Base-by-base conservation (phyloP, 805 yeast genomes). In the Ascoidea tarda region DNA sequence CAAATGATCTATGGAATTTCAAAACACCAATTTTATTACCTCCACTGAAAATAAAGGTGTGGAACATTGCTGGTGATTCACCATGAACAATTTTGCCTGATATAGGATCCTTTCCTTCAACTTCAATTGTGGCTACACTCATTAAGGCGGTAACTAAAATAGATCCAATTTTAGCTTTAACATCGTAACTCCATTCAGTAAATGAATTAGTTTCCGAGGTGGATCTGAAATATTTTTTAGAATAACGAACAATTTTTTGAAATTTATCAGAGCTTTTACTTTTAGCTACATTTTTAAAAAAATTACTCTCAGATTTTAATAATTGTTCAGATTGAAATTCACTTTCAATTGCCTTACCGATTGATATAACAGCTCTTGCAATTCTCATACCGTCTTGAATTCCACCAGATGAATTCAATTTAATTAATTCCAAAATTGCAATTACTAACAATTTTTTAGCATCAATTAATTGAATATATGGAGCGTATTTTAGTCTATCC, bases 61-160 rank as follows among this genome's bases (percentile, higher is more conserved):
- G 98, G 55, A 81, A 82, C 61, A 93, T 85, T 0, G 98, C 98
- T 1, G 97, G 96, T 6, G 89, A 91, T 46, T 76, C 71, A 21
- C 90, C 95, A 38, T 68, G 67, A n/a, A 86, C 83, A 1, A 64
- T 64, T 51, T 78, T 68, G 8, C 85, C 84, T 0, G 95, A 82
- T 1, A 79, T 72, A 1, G 97, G 97, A 63, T 91, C 96, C 1
- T 69, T 73, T 49, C 90, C 96, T 45, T 74, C 72, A 2, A 90
- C 96, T 31, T 80, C 76, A 10, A 91, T 84, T 60, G 80, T 84
- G 2, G 97, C 96, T 31, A 84, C 87, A 58, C 86, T 85, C 61
- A 91, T 72, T 52, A 93, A 67, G 59, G 84, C 71, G 2, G 95
- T 79, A 10, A 86, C 73, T 54, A 93, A 71, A 6, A 84, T 75